Percentiles rank a stretch among this genome's conserved stretches.
These are phyloP conservation scores for Fusarium pseudonygamai DNA, from an alignment of 2,329 filamentous ascomycete genomes.

Conservation along the genomic window DNA sequence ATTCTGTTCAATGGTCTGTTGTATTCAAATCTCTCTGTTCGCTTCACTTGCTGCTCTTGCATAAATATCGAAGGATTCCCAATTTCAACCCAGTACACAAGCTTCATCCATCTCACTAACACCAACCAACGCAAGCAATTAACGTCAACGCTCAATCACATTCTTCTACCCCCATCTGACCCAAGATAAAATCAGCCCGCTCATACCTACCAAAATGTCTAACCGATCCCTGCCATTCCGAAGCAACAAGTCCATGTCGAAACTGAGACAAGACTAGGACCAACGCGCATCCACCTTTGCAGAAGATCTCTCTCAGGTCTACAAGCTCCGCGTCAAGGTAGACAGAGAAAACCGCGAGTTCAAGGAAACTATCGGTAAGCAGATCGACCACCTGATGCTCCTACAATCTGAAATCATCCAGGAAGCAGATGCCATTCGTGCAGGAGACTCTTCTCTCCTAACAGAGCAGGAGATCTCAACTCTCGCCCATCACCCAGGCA, in stretches of 20 bases:
- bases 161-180: neutral
- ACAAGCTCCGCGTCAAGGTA: neutral
- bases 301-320: neutral
- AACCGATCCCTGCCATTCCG: neutral
- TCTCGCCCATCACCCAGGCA: accelerated
- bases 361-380: neutral
- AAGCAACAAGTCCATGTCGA: too few relatives aligned
- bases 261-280: neutral
- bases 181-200: too few relatives aligned
- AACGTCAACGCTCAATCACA: neutral
- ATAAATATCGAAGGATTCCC: too few relatives aligned
- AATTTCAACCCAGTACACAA: too few relatives aligned
- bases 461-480: neutral
- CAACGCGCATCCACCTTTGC: neutral
- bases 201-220: neutral
- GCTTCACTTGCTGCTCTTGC: too few relatives aligned
- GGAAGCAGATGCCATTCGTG: neutral
- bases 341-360: neutral
- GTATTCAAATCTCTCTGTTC: too few relatives aligned
- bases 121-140: too few relatives aligned
- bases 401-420: neutral
- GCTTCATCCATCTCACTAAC: too few relatives aligned
- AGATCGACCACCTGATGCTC: neutral
- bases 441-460: neutral
- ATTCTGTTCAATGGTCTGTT: too few relatives aligned